A percentile compares a stretch with the other conserved stretches of the same genome.
Conservation (phyloP, 2,329 filamentous ascomycete species). For the Cadophora gregata region DNA sequence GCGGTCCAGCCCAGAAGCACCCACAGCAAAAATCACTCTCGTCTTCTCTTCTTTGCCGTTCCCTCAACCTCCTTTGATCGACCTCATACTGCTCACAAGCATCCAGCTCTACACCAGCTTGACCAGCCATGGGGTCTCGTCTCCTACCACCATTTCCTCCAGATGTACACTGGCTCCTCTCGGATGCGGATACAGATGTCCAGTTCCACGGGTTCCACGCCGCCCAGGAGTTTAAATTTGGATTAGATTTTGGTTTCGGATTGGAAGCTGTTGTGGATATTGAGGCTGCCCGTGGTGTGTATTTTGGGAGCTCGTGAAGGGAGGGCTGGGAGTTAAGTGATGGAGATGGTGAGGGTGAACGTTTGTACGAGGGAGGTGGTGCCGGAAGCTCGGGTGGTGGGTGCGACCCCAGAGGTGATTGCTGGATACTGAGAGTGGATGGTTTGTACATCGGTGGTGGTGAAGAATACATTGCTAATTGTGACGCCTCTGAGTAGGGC, state of each 20-base stretch:
- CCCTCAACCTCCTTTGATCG: neutral
- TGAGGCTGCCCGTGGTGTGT: neutral
- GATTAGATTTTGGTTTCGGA: neutral
- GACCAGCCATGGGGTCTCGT: constrained; percentile 5
- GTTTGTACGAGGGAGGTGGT: constrained; percentile 19
- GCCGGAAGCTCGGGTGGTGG: constrained; percentile 5
- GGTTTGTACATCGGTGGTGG: constrained; percentile 15
- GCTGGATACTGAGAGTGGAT: constrained; percentile 14
- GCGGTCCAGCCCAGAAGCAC: constrained; percentile 29
- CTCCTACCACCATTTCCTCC: neutral
- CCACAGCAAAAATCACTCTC: constrained; percentile 29
- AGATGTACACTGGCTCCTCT: constrained; percentile 3
- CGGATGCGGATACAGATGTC: constrained; percentile 4
- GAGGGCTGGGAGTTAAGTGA: constrained; percentile 5
- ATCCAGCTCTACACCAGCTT: neutral
- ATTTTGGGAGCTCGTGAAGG: constrained; percentile 15
- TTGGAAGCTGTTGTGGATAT: neutral
- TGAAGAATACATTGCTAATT: neutral
- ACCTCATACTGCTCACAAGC: constrained; percentile 11
- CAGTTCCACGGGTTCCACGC: constrained; percentile 7
- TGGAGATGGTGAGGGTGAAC: neutral
- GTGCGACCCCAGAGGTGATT: constrained; percentile 15
- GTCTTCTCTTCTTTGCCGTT: constrained; percentile 9
- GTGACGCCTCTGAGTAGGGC: neutral
- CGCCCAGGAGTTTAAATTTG: neutral